phyloP scores from a whole-genome alignment of 148 eudicot species.

The Heliamphora exappendiculata region DNA sequence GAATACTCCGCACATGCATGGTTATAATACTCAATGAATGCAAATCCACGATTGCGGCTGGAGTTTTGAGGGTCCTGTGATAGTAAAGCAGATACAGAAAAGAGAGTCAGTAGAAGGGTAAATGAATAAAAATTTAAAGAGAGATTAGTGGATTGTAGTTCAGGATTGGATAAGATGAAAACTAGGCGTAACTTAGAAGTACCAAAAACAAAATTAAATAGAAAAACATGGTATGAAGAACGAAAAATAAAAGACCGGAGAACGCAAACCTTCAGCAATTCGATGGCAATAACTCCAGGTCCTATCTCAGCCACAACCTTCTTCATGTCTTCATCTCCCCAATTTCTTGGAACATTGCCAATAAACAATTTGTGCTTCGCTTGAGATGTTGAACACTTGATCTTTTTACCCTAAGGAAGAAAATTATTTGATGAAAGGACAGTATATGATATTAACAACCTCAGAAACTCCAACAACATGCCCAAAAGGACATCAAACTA shows the following conservation, averaged over 20 bases:
- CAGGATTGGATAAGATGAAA: not conserved
- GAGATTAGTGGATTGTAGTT: not conserved
- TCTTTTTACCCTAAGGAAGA: slow-evolving; percentile 59
- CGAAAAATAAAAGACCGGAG: not conserved
- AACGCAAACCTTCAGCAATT: slow-evolving; percentile 68
- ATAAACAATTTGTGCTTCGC: slow-evolving; percentile 83
- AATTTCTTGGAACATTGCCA: slow-evolving; percentile 76
- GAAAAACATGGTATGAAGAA: not conserved
- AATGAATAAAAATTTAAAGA: not conserved
- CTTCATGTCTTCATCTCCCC: slow-evolving; percentile 70
- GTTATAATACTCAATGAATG: slow-evolving; percentile 87
- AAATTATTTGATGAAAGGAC: not conserved
- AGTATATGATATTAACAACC: not conserved
- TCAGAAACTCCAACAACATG: not conserved
- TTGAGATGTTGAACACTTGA: slow-evolving; percentile 87
- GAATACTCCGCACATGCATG: slow-evolving; percentile 97
- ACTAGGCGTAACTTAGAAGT: not conserved
- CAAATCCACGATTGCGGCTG: slow-evolving; percentile 87
- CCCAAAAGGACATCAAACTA: not conserved
- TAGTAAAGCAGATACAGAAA: not conserved
- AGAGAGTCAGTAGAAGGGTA: not conserved
- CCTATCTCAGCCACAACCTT: slow-evolving; percentile 62
- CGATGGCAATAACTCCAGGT: slow-evolving; percentile 70
- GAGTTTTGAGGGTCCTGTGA: slow-evolving; percentile 86
- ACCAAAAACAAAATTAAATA: not conserved